Conservation (phyloP, 352 stramenopile species). For the Phytophthora agathidicida region DNA sequence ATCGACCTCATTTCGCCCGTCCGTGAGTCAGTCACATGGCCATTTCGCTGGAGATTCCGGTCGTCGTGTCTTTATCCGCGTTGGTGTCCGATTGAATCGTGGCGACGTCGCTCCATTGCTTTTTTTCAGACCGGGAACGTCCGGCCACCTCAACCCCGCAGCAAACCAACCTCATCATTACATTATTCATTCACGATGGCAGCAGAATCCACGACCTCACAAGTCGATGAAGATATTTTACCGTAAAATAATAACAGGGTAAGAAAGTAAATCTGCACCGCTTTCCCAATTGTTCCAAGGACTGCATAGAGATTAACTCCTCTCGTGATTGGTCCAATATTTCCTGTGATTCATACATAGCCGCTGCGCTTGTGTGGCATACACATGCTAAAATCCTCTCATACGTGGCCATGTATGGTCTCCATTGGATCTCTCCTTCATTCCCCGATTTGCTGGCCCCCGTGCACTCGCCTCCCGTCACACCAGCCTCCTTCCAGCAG, state of each 20-base stretch:
- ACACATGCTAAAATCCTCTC: too few species aligned
- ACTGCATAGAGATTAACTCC: conserved; percentile 4
- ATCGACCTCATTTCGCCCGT: not conserved
- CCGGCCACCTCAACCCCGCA: conserved; percentile 6
- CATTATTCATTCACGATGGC: too few species aligned
- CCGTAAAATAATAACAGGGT: too few species aligned
- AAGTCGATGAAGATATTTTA: too few species aligned
- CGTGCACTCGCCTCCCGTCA: not conserved
- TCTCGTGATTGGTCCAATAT: conserved; percentile 5
- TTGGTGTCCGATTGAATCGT: conserved; percentile 18
- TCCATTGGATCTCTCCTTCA: conserved; percentile 20
- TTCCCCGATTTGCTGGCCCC: conserved; percentile 35
- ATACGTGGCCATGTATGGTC: conserved; percentile 11
- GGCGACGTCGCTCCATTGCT: conserved; percentile 11
- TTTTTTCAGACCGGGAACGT: conserved; percentile 5
- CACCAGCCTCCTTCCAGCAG: not conserved
- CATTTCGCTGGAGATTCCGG: conserved; percentile 17
- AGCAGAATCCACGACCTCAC: too few species aligned
- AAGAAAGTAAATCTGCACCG: too few species aligned
- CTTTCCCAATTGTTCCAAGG: conserved; percentile 4
- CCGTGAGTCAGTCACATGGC: conserved; percentile 3
- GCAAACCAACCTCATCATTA: conserved; percentile 5
- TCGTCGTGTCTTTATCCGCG: conserved; percentile 6
- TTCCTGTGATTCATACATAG: conserved; percentile 6
- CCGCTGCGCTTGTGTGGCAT: too few species aligned